Conservation (phyloP, 2,329 filamentous ascomycete genomes). For the Ceratocystis eucalypticola region DNA sequence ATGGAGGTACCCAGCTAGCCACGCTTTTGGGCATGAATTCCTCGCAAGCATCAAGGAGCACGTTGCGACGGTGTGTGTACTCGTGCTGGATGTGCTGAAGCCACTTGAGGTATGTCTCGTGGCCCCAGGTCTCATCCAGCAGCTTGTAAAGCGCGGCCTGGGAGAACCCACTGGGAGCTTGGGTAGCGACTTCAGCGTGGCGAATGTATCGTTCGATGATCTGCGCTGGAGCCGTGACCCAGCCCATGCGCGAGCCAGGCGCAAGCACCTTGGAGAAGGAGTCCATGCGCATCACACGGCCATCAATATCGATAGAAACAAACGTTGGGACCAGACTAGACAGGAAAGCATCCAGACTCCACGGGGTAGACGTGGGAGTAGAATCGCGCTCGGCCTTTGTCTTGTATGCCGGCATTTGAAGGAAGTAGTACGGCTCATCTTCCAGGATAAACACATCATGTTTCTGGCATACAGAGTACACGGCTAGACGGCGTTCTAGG, state of each 20-base stretch:
- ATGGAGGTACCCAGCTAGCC: slow-evolving; percentile 65
- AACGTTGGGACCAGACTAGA: slow-evolving; percentile 42
- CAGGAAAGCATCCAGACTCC: slow-evolving; percentile 56
- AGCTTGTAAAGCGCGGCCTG: slow-evolving; percentile 80
- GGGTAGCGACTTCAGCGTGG: slow-evolving; percentile 70
- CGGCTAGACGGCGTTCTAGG: slow-evolving; percentile 48
- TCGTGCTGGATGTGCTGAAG: slow-evolving; percentile 65
- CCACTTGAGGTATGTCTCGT: slow-evolving; percentile 81
- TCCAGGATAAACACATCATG: slow-evolving; percentile 81
- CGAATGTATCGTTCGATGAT: slow-evolving; percentile 70
- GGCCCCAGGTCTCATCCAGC: slow-evolving; percentile 88
- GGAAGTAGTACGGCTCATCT: slow-evolving; percentile 89
- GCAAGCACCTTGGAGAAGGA: slow-evolving; percentile 87
- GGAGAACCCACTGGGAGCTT: slow-evolving; percentile 72
- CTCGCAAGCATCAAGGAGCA: slow-evolving; percentile 68
- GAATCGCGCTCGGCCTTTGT: slow-evolving; percentile 48
- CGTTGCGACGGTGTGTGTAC: slow-evolving; percentile 68
- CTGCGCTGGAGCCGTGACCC: slow-evolving; percentile 79
- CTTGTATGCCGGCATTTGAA: slow-evolving; percentile 71
- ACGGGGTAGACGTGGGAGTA: slow-evolving; percentile 39
- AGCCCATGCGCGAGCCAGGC: slow-evolving; percentile 69
- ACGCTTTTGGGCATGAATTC: slow-evolving; percentile 59
- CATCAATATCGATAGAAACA: slow-evolving; percentile 70
- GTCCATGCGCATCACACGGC: slow-evolving; percentile 78
- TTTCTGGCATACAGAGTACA: slow-evolving; percentile 68